Evolutionary conservation across 768 basidiomycete genomes (phyloP).

Genomic region (Clitopilus passeckerianus): DNA sequence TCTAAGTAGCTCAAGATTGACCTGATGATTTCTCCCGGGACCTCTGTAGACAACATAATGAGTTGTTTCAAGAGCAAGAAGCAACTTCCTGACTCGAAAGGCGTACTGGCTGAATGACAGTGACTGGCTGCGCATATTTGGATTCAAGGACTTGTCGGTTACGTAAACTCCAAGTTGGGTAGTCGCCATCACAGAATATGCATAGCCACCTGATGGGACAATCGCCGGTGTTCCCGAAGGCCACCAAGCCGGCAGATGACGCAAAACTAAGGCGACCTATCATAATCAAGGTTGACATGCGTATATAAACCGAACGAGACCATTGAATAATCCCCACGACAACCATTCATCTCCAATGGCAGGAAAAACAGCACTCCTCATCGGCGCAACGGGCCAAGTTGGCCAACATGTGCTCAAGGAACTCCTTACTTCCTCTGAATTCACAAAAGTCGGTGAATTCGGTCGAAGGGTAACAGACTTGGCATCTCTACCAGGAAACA

Average conservation of each 20-base stretch:
- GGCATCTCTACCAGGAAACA: conserved; percentile 31
- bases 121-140: too few species aligned
- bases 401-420: conserved; percentile 59
- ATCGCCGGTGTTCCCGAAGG: background rate
- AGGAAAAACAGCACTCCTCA: conserved; percentile 49
- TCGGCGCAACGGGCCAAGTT: conserved; percentile 72
- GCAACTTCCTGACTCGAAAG: background rate
- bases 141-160: too few species aligned
- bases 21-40: background rate
- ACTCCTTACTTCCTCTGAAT: conserved; percentile 52
- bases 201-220: too few species aligned
- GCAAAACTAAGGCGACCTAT: conserved; percentile 6
- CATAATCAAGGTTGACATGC: background rate
- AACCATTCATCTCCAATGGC: background rate
- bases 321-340: background rate
- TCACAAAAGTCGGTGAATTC: conserved; percentile 60
- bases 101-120: too few species aligned
- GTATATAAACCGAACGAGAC: background rate
- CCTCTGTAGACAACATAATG: background rate
- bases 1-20: background rate
- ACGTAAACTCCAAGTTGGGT: too few species aligned
- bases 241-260: background rate
- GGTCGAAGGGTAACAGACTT: conserved; percentile 56
- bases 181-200: too few species aligned
- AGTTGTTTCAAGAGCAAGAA: background rate